Evolutionary conservation across 2,329 filamentous ascomycete species (phyloP), one percentile per base, ranked within the genome.

Genomic region (Ceratocystis diversiconidia): DNA sequence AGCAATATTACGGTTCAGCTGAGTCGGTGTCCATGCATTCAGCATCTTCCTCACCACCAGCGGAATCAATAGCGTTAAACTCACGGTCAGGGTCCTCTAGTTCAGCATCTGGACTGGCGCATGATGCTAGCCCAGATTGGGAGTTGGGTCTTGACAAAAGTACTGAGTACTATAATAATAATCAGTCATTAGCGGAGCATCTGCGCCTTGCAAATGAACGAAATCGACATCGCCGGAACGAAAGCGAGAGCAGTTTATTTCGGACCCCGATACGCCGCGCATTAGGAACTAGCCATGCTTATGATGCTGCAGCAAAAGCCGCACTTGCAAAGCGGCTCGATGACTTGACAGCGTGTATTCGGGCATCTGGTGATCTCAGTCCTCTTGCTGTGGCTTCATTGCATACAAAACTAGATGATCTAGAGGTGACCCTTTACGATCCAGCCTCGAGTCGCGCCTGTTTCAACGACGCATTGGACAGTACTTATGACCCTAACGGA

Each of bases 241-340:
- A 66, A 59, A 63, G 61, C 43, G 65, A 66, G 32, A 60, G 28
- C 43, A 63, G 60, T n/a, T 22, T 57, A 5, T 63, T 63, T 46
- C 61, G 55, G 5, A 64, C 65, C 28, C 61, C 66, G 1, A 67
- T 67, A 43, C 66, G 63, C 30, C 59, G 66, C 19, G 66, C 66
- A 15, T 36, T 67, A 7, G 66, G 63, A 22, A 67, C 66, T 22
- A 65, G 62, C 48, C 62, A 67, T 19, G 66, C 66, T n/a, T 67
- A 67, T 60, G 66, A 67, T 63, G 66, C 63, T 19, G 66, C 66
- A 25, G 66, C 66, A 19, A 65, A 65, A 48, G 66, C 66, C 43
- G 59, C 60, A 15, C 63, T 67, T n/a, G 60, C 66, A 12, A 64
- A 64, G 25, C 63, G 66, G 32, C 63, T 67, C 12, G 66, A 67